Evolutionary conservation across 805 yeast species (phyloP).

Genomic region (Candida loeiensis): DNA sequence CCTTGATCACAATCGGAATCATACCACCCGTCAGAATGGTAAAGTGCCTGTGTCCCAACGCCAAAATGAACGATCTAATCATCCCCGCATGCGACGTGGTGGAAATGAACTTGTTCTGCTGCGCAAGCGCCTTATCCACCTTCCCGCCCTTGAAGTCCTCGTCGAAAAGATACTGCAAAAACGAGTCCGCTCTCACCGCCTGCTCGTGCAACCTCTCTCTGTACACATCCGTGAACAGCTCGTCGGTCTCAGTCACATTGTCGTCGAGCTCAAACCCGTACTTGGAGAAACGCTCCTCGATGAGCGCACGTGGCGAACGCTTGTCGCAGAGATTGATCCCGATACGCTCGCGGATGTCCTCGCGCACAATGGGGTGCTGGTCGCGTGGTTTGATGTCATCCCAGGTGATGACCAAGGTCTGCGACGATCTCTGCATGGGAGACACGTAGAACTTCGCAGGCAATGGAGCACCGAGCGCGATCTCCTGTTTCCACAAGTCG

Average conservation of each 20-base stretch:
- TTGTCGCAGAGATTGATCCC: slow-evolving; percentile 62
- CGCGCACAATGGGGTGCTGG: slow-evolving; percentile 32
- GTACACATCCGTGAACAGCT: slow-evolving; percentile 39
- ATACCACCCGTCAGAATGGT: slow-evolving; percentile 64
- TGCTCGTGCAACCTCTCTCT: slow-evolving; percentile 52
- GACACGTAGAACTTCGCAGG: slow-evolving; percentile 57
- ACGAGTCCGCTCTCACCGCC: slow-evolving; percentile 43
- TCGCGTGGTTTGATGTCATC: slow-evolving; percentile 27
- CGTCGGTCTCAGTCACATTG: slow-evolving; percentile 48
- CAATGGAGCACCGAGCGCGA: slow-evolving; percentile 48
- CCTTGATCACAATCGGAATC: slow-evolving; percentile 56
- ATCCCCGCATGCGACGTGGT: slow-evolving; percentile 63
- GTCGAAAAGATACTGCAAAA: slow-evolving; percentile 37
- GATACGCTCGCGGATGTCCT: slow-evolving; percentile 56
- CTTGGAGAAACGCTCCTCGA: slow-evolving; percentile 35
- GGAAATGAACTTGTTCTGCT: slow-evolving; percentile 30
- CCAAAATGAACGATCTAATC: slow-evolving; percentile 49
- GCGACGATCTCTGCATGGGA: slow-evolving; percentile 62
- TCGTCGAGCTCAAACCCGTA: slow-evolving; percentile 44
- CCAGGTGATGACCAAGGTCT: slow-evolving; percentile 54
- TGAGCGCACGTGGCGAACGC: slow-evolving; percentile 40
- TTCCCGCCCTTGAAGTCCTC: slow-evolving; percentile 15
- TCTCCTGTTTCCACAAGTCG: slow-evolving; percentile 41
- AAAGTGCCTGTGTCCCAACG: slow-evolving; percentile 52
- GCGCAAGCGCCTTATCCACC: slow-evolving; percentile 23